Conservation (phyloP, 2,329 filamentous ascomycete species). For the Arthrobotrys sphaeroides region DNA sequence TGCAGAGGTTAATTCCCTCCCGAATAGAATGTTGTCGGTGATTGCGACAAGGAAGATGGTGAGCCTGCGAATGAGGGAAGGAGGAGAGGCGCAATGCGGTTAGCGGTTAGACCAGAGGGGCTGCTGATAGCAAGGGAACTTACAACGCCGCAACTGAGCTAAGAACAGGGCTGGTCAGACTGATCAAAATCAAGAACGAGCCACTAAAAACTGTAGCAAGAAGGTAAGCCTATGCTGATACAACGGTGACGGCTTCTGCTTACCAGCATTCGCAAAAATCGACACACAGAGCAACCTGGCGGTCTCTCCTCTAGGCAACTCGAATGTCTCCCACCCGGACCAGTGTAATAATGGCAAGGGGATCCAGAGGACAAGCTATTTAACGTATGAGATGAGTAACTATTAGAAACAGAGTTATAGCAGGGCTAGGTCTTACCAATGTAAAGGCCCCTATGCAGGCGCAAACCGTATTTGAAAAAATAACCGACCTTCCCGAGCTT, state of each 20-base stretch:
- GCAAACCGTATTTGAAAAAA: conserved; percentile 94
- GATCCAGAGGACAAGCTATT: conserved; percentile 79
- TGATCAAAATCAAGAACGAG: conserved; percentile 90
- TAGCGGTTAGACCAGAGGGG: background rate
- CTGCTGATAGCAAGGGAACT: background rate
- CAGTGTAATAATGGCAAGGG: conserved; percentile 85
- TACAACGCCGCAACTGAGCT: conserved; percentile 85
- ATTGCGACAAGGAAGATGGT: conserved; percentile 97
- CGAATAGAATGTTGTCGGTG: conserved; percentile 86
- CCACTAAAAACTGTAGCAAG: conserved; percentile 77
- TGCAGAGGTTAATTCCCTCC: conserved; percentile 76
- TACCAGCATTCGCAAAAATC: conserved; percentile 83
- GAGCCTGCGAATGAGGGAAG: conserved; percentile 62
- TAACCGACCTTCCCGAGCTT: conserved; percentile 84
- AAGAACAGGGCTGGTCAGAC: conserved; percentile 88
- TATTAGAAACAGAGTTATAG: background rate
- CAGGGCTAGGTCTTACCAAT: conserved; percentile 62
- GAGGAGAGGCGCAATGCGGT: too few relatives aligned
- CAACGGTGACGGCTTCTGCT: conserved; percentile 55
- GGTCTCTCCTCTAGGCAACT: conserved; percentile 78
- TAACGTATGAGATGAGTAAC: background rate
- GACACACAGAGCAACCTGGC: conserved; percentile 82
- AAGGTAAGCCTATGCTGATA: conserved; percentile 1
- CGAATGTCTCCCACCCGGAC: conserved; percentile 81
- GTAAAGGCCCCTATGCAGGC: conserved; percentile 88